Base-by-base conservation (phyloP, 1,284 basidiomycete species). In the Tetrapyrgos nigripes region DNA sequence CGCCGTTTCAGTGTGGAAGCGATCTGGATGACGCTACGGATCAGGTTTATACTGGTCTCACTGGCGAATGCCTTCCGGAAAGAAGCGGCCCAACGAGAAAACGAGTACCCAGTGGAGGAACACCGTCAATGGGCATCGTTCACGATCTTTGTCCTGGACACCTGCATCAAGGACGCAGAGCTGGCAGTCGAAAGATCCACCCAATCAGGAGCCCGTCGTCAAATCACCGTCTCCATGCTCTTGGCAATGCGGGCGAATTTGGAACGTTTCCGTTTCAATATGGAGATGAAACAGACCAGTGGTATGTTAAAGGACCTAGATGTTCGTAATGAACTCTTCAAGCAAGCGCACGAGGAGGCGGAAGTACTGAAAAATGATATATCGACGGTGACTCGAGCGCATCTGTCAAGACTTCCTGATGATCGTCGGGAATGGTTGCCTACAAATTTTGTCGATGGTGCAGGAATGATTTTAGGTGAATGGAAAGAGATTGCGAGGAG, bases 131-230 rank as follows among this genome's bases (percentile, higher is more conserved):
- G 80, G 80, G 73, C 66, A 0, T 66, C 66, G 1, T 83, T 74
- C 53, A 65, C 73, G 17, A 62, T 57, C 6, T 83, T 84, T 66
- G 50, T 85, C 23, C 74, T 76, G 58, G 50, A 68, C 50, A 73
- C 78, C 29, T 82, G 81, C 65, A 62, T 67, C 23, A 66, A 67
- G 11, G 84, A 85, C 62, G 76, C 74, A 23, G 55, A 66, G 45
- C 71, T 76, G 55, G 80, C 83, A 17, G 66, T 77, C n/a, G 56
- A 55, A 3, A 68, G 74, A 52, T 72, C 81, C 45, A 62, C 67
- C 58, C 51, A 67, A 52, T 71, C 76, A 53, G 69, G 75, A 62
- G 69, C 77, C 31, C 71, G 74, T 60, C 71, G 76, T 60, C 72
- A 80, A 64, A 52, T 73, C 14, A 73, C 79, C 53, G 44, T 50